Evolutionary conservation across 805 yeast species (phyloP).

Genomic region (Metahyphopichia silvanorum): DNA sequence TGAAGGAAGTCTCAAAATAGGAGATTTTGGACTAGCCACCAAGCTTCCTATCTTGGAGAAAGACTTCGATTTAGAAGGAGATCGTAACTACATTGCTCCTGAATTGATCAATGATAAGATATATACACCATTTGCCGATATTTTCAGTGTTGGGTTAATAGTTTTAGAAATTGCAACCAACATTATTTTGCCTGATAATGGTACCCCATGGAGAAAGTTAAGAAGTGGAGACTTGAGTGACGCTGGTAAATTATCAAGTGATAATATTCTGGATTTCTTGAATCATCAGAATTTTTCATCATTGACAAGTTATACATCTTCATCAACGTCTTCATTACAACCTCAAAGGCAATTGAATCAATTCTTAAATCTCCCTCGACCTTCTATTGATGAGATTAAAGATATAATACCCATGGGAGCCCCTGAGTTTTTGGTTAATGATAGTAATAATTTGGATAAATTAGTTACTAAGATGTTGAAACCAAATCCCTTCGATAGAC

Average conservation of each 20-base stretch:
- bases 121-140: slow-evolving; percentile 90
- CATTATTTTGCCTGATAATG: slow-evolving; percentile 91
- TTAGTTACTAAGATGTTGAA: slow-evolving; percentile 86
- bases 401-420: slow-evolving; percentile 74
- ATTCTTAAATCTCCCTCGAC: too few relatives aligned
- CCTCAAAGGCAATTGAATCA: slow-evolving; percentile 1
- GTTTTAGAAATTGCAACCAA: slow-evolving; percentile 96
- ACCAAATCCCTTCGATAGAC: slow-evolving; percentile 78
- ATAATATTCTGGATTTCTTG: slow-evolving; percentile 41
- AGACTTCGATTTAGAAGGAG: slow-evolving; percentile 91
- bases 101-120: slow-evolving; percentile 80
- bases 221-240: slow-evolving; percentile 94
- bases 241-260: slow-evolving; percentile 76
- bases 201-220: slow-evolving; percentile 92
- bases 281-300: slow-evolving; percentile 35
- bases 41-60: slow-evolving; percentile 63
- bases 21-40: slow-evolving; percentile 95
- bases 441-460: slow-evolving; percentile 58
- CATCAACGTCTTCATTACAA: slow-evolving; percentile 5
- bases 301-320: slow-evolving; percentile 28
- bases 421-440: slow-evolving; percentile 71
- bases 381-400: slow-evolving; percentile 17
- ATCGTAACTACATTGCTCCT: slow-evolving; percentile 96
- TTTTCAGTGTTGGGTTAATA: slow-evolving; percentile 89
- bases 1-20: slow-evolving; percentile 91